Conservation (phyloP, 1,284 basidiomycete species). For the Leccinum subrobustum region DNA sequence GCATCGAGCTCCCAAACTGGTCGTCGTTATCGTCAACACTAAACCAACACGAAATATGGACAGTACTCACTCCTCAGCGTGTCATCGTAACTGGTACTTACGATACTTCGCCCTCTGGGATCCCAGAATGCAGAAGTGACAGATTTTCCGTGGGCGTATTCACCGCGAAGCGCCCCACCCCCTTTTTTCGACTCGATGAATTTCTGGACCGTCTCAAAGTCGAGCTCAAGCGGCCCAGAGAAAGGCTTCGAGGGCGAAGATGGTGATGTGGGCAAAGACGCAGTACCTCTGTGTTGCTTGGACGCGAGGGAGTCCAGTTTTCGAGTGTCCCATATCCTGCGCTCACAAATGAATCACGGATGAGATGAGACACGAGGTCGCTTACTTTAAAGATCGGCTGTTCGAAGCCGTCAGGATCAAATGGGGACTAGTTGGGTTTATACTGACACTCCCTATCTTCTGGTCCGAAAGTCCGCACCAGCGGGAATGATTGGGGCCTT, state of each 20-base stretch:
- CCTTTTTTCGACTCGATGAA: too few species aligned
- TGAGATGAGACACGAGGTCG: background rate
- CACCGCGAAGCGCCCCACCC: too few species aligned
- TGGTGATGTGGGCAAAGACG: conserved; percentile 18
- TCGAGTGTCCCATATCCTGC: conserved; percentile 75
- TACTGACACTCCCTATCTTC: conserved; percentile 74
- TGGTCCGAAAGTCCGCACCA: conserved; percentile 64
- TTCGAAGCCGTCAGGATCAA: conserved; percentile 75
- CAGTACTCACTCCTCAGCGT: too few species aligned
- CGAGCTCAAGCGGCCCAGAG: conserved; percentile 43
- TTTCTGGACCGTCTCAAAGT: too few species aligned
- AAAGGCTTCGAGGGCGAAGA: conserved; percentile 12
- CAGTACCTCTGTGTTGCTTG: conserved; percentile 23
- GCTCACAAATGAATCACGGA: background rate
- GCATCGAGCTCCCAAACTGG: conserved; percentile 72
- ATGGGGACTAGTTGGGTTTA: conserved; percentile 69
- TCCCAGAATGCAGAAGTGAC: too few species aligned
- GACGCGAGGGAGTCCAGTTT: conserved; percentile 49
- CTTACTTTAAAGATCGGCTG: conserved; percentile 63
- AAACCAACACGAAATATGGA: too few species aligned
- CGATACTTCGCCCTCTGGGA: too few species aligned
- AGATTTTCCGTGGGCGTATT: too few species aligned
- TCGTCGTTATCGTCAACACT: conserved; percentile 14
- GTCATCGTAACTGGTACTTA: too few species aligned
- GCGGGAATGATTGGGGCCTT: conserved; percentile 52